These are phyloP conservation scores for Ustilago vetiveriae DNA, from an alignment of 1,284 basidiomycete species.

Conservation along the genomic window DNA sequence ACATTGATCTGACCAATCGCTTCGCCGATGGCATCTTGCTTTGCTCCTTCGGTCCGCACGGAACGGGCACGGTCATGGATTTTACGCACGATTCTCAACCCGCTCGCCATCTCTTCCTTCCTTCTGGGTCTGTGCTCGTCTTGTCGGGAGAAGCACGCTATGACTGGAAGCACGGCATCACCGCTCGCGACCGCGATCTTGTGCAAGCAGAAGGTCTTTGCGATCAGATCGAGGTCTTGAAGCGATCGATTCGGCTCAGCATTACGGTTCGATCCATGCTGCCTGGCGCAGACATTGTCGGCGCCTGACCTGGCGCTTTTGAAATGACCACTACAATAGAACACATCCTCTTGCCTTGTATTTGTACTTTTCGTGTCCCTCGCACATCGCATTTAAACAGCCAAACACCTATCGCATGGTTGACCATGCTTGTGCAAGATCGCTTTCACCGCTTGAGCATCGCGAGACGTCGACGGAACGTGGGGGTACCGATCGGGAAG, in stretches of 20 bases:
- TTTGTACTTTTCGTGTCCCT: too few species aligned
- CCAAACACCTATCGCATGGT: too few species aligned
- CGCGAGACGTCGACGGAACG: too few species aligned
- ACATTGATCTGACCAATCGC: slow-evolving; percentile 69
- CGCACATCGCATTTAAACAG: too few species aligned
- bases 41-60: slow-evolving; percentile 44
- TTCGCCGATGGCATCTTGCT: slow-evolving; percentile 67
- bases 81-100: slow-evolving; percentile 22
- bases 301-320: too few species aligned
- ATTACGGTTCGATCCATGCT: slow-evolving; percentile 55
- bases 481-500: background rate
- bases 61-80: slow-evolving; percentile 51
- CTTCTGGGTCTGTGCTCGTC: slow-evolving; percentile 67
- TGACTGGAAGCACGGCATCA: slow-evolving; percentile 70
- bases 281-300: slow-evolving; percentile 48
- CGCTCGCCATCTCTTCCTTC: slow-evolving; percentile 65
- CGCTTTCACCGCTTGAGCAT: too few species aligned
- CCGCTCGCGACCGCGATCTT: slow-evolving; percentile 28
- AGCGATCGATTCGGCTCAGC: slow-evolving; percentile 40
- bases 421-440: too few species aligned
- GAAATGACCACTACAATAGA: too few species aligned
- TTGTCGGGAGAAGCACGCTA: slow-evolving; percentile 68
- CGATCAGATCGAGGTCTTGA: slow-evolving; percentile 3
- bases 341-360: too few species aligned
- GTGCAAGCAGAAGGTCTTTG: slow-evolving; percentile 1